Conservation (phyloP, 2,329 filamentous ascomycete species). For the Rhinocladiella mackenziei region DNA sequence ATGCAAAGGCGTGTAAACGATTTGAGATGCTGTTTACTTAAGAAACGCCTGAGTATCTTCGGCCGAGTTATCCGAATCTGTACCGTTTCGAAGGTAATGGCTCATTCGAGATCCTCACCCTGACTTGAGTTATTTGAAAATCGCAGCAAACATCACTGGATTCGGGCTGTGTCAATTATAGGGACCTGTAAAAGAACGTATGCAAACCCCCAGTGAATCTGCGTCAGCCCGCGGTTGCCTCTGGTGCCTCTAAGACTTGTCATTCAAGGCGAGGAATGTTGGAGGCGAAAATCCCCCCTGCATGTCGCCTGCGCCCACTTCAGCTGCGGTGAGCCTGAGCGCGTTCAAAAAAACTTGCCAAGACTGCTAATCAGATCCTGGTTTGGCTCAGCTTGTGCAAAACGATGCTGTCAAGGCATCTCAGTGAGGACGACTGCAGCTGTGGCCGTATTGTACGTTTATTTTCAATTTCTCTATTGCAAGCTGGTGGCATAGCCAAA, state of each 20-base stretch:
- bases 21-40: too few relatives aligned
- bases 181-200: too few relatives aligned
- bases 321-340: not conserved
- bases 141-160: too few relatives aligned
- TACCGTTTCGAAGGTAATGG: too few relatives aligned
- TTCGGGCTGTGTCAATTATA: too few relatives aligned
- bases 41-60: too few relatives aligned
- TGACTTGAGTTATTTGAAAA: too few relatives aligned
- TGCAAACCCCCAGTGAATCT: too few relatives aligned
- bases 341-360: conserved; percentile 8
- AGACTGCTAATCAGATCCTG: conserved; percentile 9
- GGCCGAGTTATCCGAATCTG: too few relatives aligned
- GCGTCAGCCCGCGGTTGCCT: too few relatives aligned
- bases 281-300: not conserved
- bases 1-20: too few relatives aligned
- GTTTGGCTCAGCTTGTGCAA: conserved; percentile 9
- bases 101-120: too few relatives aligned
- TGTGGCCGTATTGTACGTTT: conserved; percentile 9
- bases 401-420: conserved; percentile 14
- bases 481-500: not conserved
- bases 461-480: not conserved
- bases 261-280: not conserved
- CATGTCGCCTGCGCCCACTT: not conserved
- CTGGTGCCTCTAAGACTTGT: not conserved
- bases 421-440: conserved; percentile 4